Percentiles rank a stretch among this genome's conserved stretches.
Evolutionary conservation across 768 basidiomycete species (phyloP).

Genomic region (Amanita phalloides): DNA sequence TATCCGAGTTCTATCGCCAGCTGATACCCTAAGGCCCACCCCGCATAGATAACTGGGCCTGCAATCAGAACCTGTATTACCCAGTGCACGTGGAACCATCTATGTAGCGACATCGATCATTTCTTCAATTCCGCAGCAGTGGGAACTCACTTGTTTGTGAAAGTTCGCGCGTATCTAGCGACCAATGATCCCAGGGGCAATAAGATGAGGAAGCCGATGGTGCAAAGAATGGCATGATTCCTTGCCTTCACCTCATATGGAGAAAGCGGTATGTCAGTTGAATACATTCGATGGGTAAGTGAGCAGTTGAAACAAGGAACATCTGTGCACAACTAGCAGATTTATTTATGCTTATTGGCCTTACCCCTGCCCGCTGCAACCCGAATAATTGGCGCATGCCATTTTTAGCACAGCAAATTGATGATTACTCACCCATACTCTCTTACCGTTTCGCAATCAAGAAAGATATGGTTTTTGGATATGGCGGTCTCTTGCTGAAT

Average conservation of each 20-base stretch:
- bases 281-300: conserved; percentile 1
- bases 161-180: conserved; percentile 43
- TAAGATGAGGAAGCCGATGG: conserved; percentile 43
- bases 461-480: no score
- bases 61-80: conserved; percentile 38
- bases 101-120: conserved; percentile 7
- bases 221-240: conserved; percentile 41
- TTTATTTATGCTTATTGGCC: no score
- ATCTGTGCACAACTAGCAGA: no score
- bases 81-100: conserved; percentile 43
- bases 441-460: no score
- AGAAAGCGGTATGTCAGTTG: conserved; percentile 7
- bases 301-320: background rate
- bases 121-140: background rate
- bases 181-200: conserved; percentile 49
- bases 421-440: no score
- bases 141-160: conserved; percentile 28
- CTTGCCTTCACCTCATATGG: conserved; percentile 24
- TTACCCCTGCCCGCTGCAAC: no score
- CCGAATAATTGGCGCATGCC: no score
- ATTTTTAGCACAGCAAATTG: no score
- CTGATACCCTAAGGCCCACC: conserved; percentile 32
- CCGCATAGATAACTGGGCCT: conserved; percentile 42
- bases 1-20: conserved; percentile 19
- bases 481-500: no score